Conservation (phyloP, 306 rosid species). For the Fragaria ananassa region DNA sequence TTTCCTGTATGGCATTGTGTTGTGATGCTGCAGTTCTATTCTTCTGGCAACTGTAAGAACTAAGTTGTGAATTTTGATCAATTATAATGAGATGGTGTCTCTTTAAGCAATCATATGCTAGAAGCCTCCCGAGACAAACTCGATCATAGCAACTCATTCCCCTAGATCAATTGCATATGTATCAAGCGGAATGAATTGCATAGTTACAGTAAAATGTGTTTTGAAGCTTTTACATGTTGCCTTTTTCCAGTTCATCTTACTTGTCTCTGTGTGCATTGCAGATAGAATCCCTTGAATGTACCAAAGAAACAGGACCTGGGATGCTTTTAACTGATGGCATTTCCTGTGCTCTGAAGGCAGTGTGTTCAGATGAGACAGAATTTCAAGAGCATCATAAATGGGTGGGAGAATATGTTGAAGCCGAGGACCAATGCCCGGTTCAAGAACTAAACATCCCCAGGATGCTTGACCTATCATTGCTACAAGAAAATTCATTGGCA, state of each 20-base stretch:
- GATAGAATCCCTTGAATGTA: constrained; percentile 54
- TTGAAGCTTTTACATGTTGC: constrained; percentile 10
- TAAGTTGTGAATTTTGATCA: not conserved
- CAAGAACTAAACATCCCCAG: constrained; percentile 38
- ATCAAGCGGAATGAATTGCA: not conserved
- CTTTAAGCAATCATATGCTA: not conserved
- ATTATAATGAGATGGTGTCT: not conserved
- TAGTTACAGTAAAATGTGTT: not conserved
- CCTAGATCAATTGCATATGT: not conserved
- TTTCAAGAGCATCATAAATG: constrained; percentile 32
- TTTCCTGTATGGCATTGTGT: not conserved
- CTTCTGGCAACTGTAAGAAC: not conserved
- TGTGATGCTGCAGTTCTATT: not conserved
- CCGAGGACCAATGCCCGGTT: constrained; percentile 56
- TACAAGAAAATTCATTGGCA: constrained; percentile 23
- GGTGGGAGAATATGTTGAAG: constrained; percentile 39
- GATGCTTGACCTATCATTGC: constrained; percentile 35
- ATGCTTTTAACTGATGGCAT: constrained; percentile 46
- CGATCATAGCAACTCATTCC: not conserved
- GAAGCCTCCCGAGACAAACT: not conserved
- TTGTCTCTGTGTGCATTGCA: constrained; percentile 39
- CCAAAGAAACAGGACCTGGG: constrained; percentile 49
- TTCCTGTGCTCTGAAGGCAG: constrained; percentile 39
- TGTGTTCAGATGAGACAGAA: constrained; percentile 46
- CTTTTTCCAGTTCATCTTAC: constrained; percentile 28